These are phyloP conservation scores for Ophioceras dolichostomum DNA, from an alignment of 2,329 filamentous ascomycete genomes.

Conservation along the genomic window DNA sequence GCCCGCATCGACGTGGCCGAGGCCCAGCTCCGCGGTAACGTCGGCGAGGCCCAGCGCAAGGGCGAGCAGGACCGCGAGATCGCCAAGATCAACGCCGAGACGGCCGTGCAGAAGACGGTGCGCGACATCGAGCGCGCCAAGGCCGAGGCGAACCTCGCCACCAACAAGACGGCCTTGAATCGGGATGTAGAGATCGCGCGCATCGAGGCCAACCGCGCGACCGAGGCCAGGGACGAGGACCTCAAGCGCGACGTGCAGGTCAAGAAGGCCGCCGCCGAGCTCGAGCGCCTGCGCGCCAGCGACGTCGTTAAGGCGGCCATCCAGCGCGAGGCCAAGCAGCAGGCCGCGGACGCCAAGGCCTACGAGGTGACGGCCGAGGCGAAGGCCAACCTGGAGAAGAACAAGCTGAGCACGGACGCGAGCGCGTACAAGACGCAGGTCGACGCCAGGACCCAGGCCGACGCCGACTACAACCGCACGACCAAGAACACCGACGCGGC, in stretches of 20 bases:
- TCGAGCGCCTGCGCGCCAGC: constrained; percentile 65
- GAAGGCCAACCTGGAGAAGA: constrained; percentile 37
- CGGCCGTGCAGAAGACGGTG: constrained; percentile 73
- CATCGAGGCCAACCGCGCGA: constrained; percentile 59
- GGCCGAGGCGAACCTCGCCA: constrained; percentile 66
- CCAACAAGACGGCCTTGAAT: constrained; percentile 58
- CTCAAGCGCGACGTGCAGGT: constrained; percentile 67
- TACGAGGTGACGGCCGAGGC: constrained; percentile 56
- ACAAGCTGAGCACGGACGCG: constrained; percentile 40
- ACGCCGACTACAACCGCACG: constrained; percentile 33
- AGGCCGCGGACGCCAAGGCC: constrained; percentile 52
- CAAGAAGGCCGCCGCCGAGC: constrained; percentile 66
- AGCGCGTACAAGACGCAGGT: constrained; percentile 33
- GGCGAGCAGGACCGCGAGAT: constrained; percentile 77
- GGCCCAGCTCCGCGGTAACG: constrained; percentile 53
- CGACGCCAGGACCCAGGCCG: constrained; percentile 30
- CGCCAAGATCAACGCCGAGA: constrained; percentile 78
- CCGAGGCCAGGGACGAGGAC: constrained; percentile 68
- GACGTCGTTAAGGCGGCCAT: constrained; percentile 72
- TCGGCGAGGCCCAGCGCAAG: constrained; percentile 66
- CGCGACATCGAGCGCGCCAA: constrained; percentile 69
- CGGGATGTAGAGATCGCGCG: constrained; percentile 65
- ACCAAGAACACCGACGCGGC: constrained; percentile 34
- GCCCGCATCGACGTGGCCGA: constrained; percentile 56
- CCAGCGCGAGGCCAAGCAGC: constrained; percentile 52